phyloP scores from a whole-genome alignment of 768 basidiomycete species.

The Psilocybe sp. region DNA sequence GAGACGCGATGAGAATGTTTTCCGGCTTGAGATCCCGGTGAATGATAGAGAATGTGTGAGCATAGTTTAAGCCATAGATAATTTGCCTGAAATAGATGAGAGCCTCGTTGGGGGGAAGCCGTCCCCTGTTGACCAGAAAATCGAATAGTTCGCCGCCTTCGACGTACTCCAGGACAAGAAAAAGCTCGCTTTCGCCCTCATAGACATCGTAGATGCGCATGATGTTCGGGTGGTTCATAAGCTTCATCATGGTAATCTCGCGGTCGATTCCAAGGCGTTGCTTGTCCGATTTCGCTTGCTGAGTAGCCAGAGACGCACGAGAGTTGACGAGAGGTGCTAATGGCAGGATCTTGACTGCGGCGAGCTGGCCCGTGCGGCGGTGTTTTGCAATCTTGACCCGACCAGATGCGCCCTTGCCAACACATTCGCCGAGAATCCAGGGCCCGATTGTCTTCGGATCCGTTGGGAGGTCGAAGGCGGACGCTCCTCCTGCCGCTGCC shows the following conservation, averaged over 20 bases:
- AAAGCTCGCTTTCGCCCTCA: slow-evolving; percentile 88
- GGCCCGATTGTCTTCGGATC: slow-evolving; percentile 88
- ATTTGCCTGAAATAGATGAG: slow-evolving; percentile 94
- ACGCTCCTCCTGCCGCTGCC: slow-evolving; percentile 69
- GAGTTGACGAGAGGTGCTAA: slow-evolving; percentile 75
- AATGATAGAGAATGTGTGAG: slow-evolving; percentile 95
- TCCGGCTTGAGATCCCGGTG: slow-evolving; percentile 98
- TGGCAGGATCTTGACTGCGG: slow-evolving; percentile 94
- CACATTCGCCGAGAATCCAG: slow-evolving; percentile 91
- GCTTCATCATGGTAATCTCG: slow-evolving; percentile 99
- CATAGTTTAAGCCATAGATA: slow-evolving; percentile 92
- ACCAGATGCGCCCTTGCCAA: slow-evolving; percentile 92
- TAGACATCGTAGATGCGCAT: slow-evolving; percentile 95
- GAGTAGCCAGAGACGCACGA: slow-evolving; percentile 62
- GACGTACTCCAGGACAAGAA: slow-evolving; percentile 91
- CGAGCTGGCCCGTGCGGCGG: slow-evolving; percentile 80
- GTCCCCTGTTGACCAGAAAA: slow-evolving; percentile 87
- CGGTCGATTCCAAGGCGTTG: slow-evolving; percentile 84
- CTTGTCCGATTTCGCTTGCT: slow-evolving; percentile 74
- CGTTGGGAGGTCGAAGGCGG: slow-evolving; percentile 76
- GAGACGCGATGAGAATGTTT: slow-evolving; percentile 88
- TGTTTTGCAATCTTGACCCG: slow-evolving; percentile 94
- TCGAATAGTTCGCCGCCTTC: slow-evolving; percentile 97
- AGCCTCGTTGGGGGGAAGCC: slow-evolving; percentile 78
- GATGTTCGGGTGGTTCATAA: slow-evolving; percentile 97